Evolutionary conservation across 73 alveolate species (phyloP), one percentile per base, ranked within the genome.

Genomic region (Tetrahymena borealis): DNA sequence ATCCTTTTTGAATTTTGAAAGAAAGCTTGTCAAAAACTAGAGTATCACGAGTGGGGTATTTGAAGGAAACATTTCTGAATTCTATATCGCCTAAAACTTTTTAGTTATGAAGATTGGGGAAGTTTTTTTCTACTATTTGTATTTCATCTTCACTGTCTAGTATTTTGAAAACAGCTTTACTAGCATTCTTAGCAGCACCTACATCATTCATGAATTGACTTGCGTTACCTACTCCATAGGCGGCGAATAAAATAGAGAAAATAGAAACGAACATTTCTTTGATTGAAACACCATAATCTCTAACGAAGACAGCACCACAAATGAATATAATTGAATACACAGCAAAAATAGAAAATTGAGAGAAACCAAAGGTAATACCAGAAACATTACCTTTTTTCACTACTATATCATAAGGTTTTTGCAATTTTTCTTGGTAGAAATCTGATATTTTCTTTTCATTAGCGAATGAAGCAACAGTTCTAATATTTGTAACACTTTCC

Each of bases 391-490:
- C 98, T 92, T 94, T 96, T 16, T 42, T 90, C 1, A 90, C 90
- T 15, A 95, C 96, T 39, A 91, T 78, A 35, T 94, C 38, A 11
- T 93, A 90, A 35, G 96, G 96, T n/a, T 35, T 42, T 36, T 79
- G 41, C 7, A 96, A 92, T 32, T 92, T 91, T 78, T 90, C 90
- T 9, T 78, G 93, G 94, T 97, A 98, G 79, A 96, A 92, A 78
- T 96, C 79, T 24, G 98, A 95, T 39, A 97, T 77, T 33, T 93
- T 91, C 12, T 97, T 42, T 91, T 98, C 99, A 78, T 98, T 93
- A 33, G 97, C 98, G 94, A 95, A 97, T 32, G 98, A 92, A 33
- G 94, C 96, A 79, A 98, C 98, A 20, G 99, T 98, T 93, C 98
- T 94, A 90, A 96, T 96, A 91, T 98, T 98, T n/a, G 97, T 91